Evolutionary conservation across 495 filamentous ascomycete species (phyloP), one percentile per base, ranked within the genome.

Genomic region (Cairneyella variabilis): DNA sequence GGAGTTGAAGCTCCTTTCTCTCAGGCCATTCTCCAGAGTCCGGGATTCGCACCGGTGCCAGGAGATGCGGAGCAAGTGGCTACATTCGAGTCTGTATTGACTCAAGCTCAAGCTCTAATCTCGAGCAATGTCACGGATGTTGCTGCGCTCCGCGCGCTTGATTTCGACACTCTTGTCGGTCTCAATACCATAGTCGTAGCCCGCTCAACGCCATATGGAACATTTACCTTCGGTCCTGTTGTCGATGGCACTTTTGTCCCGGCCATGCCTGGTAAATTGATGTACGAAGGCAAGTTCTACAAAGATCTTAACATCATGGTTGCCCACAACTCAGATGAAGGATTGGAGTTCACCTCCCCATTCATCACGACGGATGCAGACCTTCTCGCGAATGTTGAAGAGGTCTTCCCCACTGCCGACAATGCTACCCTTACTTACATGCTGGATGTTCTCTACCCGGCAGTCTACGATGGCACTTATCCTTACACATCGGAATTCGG

Each of bases 211-310:
- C 37, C 53, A 5, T 78, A 74, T 46, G 79, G 79, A 2, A 47
- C 43, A 0, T 83, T 77, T 64, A 72, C 70, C 0, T 87, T 80
- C 56, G 77, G 76, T 0, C 80, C 81, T 3, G 71, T 72, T 0
- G 78, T 84, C 9, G 84, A 87, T 61, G 82, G 80, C 8, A 56
- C 65, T 6, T 83, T 83, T 52, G 77, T 80, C 1, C 79, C 81
- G 1, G 70, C 65, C 2, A 49, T 79, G 11, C 79, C 83, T 4
- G 73, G 76, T 4, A 69, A 76, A 34, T 66, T 84, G n/a, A 69
- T 89, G 1, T 64, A 73, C 2, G 57, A 79, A 26, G 83, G 79
- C 3, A 69, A 74, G 5, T 86, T 80, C 55, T 73, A 84, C 59
- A 69, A 70, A 17, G 63, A 61, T 25, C 43, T 88, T 9, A 69